phyloP scores from a whole-genome alignment of 768 basidiomycete genomes.

The Rhodotorula kratochvilovae region DNA sequence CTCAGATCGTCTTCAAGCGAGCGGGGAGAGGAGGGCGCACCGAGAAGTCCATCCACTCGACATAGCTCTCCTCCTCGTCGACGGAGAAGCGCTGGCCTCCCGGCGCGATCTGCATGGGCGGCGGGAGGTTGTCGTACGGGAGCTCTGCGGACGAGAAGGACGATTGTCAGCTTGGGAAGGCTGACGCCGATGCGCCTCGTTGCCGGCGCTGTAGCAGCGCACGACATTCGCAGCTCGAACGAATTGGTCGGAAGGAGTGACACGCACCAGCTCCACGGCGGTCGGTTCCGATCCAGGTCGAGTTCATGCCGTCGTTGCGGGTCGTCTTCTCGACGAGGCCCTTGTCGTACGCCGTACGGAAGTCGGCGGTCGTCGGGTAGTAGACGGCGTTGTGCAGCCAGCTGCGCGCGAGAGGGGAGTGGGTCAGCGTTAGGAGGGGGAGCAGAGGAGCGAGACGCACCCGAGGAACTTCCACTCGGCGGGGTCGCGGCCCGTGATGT shows the following conservation, averaged over 20 bases:
- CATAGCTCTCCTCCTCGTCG: constrained; percentile 41
- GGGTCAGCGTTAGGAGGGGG: background rate
- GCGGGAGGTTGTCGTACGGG: constrained; percentile 35
- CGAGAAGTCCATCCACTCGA: constrained; percentile 40
- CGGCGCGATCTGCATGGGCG: constrained; percentile 42
- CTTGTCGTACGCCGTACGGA: constrained; percentile 43
- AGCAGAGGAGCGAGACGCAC: background rate
- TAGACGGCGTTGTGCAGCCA: constrained; percentile 42
- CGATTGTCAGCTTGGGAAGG: background rate
- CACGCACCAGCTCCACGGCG: constrained; percentile 21
- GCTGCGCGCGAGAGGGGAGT: too few species aligned
- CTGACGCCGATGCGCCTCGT: too few species aligned
- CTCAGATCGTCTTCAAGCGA: too few species aligned
- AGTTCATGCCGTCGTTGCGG: constrained; percentile 33
- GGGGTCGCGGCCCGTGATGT: constrained; percentile 43
- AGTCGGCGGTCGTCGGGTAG: constrained; percentile 41
- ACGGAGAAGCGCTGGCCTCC: constrained; percentile 42
- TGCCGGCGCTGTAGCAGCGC: too few species aligned
- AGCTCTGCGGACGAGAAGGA: constrained; percentile 10
- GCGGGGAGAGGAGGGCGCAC: background rate
- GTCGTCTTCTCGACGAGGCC: constrained; percentile 34
- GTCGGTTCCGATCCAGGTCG: constrained; percentile 42
- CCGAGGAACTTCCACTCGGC: constrained; percentile 41
- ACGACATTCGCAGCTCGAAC: too few species aligned
- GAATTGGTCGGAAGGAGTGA: too few species aligned